Percentiles rank a stretch among this genome's conserved stretches.
phyloP scores from a whole-genome alignment of 345 rosid genomes.

The Lepidium aucheri region DNA sequence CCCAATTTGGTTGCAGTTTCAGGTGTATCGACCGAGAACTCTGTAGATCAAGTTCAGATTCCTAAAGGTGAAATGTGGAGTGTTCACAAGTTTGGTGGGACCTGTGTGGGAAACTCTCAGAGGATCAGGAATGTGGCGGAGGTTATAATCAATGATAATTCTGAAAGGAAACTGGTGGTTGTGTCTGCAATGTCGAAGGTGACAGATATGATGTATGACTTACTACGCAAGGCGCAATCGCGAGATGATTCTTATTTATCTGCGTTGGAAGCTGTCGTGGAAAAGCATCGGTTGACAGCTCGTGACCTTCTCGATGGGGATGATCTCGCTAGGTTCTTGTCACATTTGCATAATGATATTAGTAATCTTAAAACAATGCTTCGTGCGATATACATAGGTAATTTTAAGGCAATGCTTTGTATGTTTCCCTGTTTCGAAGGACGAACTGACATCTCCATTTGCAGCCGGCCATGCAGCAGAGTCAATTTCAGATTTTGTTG shows the following conservation, averaged over 20 bases:
- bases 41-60: conserved; percentile 38
- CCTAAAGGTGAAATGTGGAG: conserved; percentile 79
- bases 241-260: conserved; percentile 75
- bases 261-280: conserved; percentile 67
- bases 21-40: conserved; percentile 45
- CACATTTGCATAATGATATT: conserved; percentile 66
- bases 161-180: conserved; percentile 74
- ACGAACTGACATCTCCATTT: conserved; percentile 10
- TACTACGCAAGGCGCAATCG: conserved; percentile 72
- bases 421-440: neutral
- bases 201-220: conserved; percentile 98
- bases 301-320: conserved; percentile 77
- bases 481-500: conserved; percentile 92
- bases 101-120: conserved; percentile 87
- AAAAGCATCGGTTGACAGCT: conserved; percentile 74
- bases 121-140: conserved; percentile 82
- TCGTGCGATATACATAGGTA: conserved; percentile 88
- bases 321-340: conserved; percentile 66
- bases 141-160: conserved; percentile 50
- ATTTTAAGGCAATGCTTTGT: neutral
- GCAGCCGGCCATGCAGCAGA: conserved; percentile 97
- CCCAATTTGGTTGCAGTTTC: conserved; percentile 27
- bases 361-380: conserved; percentile 94
- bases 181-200: conserved; percentile 99
- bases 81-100: conserved; percentile 96